Percentiles rank a stretch among this genome's conserved stretches.
Evolutionary conservation across 2,329 filamentous ascomycete species (phyloP).

Genomic region (Chaetomium olivaceum): DNA sequence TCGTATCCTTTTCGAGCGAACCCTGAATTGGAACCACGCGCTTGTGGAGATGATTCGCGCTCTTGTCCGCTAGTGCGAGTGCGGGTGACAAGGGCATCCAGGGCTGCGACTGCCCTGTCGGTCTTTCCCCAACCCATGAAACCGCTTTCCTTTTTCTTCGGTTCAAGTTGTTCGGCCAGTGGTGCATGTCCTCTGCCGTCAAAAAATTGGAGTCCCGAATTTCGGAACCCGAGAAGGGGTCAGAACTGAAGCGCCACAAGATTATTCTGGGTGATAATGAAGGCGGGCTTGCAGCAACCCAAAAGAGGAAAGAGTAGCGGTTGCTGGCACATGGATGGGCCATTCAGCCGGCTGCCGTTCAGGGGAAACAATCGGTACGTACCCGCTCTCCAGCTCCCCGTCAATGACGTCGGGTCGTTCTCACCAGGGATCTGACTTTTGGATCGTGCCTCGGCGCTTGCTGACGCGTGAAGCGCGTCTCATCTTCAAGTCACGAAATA

Average conservation of each 20-base stretch:
- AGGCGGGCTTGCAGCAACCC: constrained; percentile 3
- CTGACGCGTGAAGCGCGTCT: not conserved
- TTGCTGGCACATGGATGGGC: not conserved
- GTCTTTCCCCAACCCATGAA: not conserved
- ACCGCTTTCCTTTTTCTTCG: not conserved
- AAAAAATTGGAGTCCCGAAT: not conserved
- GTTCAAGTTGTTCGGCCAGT: not conserved
- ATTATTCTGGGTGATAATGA: constrained; percentile 5
- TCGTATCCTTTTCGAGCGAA: constrained; percentile 18
- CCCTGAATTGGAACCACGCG: constrained; percentile 11
- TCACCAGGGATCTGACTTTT: not conserved
- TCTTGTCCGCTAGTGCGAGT: constrained; percentile 6
- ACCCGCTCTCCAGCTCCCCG: not conserved
- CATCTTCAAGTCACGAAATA: not conserved
- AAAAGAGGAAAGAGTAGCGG: constrained; percentile 14
- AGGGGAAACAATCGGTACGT: constrained; percentile 1
- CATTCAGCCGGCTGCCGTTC: not conserved
- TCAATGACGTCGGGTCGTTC: not conserved
- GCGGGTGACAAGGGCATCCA: not conserved
- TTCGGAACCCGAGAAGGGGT: not conserved
- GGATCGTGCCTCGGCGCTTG: not conserved
- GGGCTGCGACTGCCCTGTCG: not conserved
- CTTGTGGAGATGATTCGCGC: constrained; percentile 26
- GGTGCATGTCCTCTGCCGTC: not conserved
- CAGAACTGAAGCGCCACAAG: not conserved